phyloP scores from a whole-genome alignment of 805 yeast genomes.

The Candida wancherniae region DNA sequence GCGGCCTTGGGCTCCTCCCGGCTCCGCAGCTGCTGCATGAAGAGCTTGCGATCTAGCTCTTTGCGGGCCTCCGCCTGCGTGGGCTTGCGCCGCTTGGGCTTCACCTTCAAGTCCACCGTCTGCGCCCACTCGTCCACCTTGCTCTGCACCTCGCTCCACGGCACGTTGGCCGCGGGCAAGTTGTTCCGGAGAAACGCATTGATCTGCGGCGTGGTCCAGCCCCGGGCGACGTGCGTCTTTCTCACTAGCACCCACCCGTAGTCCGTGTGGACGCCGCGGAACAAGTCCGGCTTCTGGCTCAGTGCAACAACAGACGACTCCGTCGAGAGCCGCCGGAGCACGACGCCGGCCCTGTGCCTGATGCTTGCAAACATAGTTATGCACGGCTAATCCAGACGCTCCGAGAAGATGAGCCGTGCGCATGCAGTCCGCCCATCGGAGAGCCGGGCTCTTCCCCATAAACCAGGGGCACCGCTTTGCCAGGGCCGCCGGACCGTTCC shows the following conservation, averaged over 20 bases:
- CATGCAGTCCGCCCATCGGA: too few relatives aligned
- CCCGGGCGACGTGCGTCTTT: conserved; percentile 14
- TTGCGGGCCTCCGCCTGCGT: conserved; percentile 11
- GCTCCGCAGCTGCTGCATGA: conserved; percentile 20
- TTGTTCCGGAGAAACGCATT: conserved; percentile 5
- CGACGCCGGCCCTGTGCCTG: too few relatives aligned
- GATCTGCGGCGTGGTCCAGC: conserved; percentile 18
- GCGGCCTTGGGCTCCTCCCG: conserved; percentile 11
- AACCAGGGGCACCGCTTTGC: too few relatives aligned
- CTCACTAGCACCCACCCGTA: conserved; percentile 23
- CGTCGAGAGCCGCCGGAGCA: too few relatives aligned
- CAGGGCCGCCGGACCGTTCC: too few relatives aligned
- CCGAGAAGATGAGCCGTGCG: too few relatives aligned
- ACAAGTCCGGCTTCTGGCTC: conserved; percentile 12
- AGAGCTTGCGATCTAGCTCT: conserved; percentile 19
- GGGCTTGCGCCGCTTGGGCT: conserved; percentile 13
- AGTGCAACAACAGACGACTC: conserved; percentile 6
- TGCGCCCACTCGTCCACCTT: conserved; percentile 17
- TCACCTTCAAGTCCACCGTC: conserved; percentile 6
- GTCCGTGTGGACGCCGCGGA: conserved; percentile 15
- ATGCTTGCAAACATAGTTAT: too few relatives aligned
- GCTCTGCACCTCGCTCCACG: conserved; percentile 7
- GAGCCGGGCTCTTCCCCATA: too few relatives aligned
- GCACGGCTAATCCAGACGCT: too few relatives aligned
- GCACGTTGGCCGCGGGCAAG: neutral